Conservation (phyloP, 2,329 filamentous ascomycete genomes). For the Xylariales sp. region DNA sequence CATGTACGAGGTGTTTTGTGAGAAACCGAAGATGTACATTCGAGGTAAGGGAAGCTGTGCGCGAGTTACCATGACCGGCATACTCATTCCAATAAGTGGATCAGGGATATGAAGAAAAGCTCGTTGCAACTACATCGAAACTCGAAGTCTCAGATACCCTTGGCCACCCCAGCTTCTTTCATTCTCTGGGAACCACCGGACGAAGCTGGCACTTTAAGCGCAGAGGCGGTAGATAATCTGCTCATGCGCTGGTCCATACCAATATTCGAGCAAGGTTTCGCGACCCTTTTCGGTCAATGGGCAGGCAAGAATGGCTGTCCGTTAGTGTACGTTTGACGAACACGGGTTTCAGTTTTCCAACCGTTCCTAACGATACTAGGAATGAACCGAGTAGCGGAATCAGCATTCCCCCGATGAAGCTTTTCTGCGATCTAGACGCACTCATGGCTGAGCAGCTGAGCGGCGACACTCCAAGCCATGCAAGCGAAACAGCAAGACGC, state of each 20-base stretch:
- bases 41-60: slow-evolving; percentile 9
- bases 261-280: slow-evolving; percentile 2
- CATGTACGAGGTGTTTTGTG: slow-evolving; percentile 13
- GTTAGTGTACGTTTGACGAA: slow-evolving; percentile 6
- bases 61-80: neutral
- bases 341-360: neutral
- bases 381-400: neutral
- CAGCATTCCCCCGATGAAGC: neutral
- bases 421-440: neutral
- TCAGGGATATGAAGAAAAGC: neutral
- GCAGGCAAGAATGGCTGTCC: slow-evolving; percentile 6
- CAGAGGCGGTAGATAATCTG: neutral
- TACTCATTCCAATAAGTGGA: neutral
- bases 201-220: neutral
- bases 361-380: neutral
- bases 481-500: neutral
- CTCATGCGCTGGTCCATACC: neutral
- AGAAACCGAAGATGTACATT: slow-evolving; percentile 15
- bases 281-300: neutral
- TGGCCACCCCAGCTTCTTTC: no score
- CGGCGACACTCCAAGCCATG: neutral
- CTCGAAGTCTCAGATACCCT: no score
- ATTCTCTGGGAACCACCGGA: no score
- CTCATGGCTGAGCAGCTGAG: neutral
- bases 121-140: no score